Conservation (phyloP, 169 alveolate genomes). For the Cryptosporidium andersoni region DNA sequence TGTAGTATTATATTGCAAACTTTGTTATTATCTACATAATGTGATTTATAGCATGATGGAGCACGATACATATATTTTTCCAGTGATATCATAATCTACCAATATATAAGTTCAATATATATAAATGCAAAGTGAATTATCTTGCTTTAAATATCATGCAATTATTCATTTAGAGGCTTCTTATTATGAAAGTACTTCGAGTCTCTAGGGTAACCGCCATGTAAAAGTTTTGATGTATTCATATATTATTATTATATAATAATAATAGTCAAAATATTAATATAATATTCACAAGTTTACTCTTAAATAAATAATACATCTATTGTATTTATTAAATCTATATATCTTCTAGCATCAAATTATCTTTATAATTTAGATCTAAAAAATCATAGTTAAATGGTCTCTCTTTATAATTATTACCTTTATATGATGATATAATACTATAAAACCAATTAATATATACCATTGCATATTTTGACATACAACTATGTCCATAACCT, state of each 20-base stretch:
- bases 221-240: not conserved
- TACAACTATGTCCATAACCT: conserved; percentile 46
- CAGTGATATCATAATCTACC: conserved; percentile 11
- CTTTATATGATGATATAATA: conserved; percentile 12
- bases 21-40: conserved; percentile 29
- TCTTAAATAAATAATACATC: not conserved
- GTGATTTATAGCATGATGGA: not conserved
- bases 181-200: not conserved
- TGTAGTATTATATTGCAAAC: conserved; percentile 18
- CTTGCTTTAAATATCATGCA: conserved; percentile 6
- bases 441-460: conserved; percentile 56
- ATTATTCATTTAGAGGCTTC: not conserved
- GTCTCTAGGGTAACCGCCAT: not conserved
- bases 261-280: not conserved
- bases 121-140: not conserved
- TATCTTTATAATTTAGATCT: conserved; percentile 4
- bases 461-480: conserved; percentile 44
- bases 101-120: not conserved
- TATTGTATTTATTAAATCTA: not conserved
- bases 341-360: not conserved
- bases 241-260: not conserved
- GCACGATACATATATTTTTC: conserved; percentile 25
- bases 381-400: conserved; percentile 12
- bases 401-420: conserved; percentile 11
- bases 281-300: not conserved